Percentiles rank a stretch among this genome's conserved stretches.
Evolutionary conservation across 108 stramenopile genomes (phyloP).

Genomic region (Nannochloropsis oceanica): DNA sequence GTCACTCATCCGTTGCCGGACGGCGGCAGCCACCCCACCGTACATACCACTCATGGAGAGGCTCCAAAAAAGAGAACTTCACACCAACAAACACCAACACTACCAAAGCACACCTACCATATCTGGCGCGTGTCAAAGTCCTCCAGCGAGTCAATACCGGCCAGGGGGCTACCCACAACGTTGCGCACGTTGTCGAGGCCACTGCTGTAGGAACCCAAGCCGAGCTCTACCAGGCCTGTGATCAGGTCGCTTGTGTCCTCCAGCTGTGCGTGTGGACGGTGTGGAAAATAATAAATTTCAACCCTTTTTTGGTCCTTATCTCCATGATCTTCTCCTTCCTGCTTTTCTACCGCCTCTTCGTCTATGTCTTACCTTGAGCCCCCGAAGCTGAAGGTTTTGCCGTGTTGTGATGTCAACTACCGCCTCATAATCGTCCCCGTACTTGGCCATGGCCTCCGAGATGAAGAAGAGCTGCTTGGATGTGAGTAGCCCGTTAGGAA

Average conservation of each 20-base stretch:
- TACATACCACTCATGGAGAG: too few species aligned
- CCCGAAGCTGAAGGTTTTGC: slow-evolving; percentile 75
- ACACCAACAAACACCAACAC: too few species aligned
- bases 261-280: slow-evolving; percentile 23
- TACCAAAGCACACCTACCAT: background rate
- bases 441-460: slow-evolving; percentile 61
- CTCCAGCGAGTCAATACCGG: slow-evolving; percentile 74
- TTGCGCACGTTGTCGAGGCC: slow-evolving; percentile 72
- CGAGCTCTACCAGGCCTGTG: slow-evolving; percentile 59
- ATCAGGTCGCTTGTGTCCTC: slow-evolving; percentile 71
- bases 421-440: slow-evolving; percentile 52
- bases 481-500: slow-evolving; percentile 83
- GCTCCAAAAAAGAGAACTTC: too few species aligned
- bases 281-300: background rate
- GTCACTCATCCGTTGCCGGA: too few species aligned
- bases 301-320: background rate
- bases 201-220: slow-evolving; percentile 1
- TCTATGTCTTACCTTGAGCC: slow-evolving; percentile 36
- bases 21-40: too few species aligned
- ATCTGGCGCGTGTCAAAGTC: slow-evolving; percentile 63
- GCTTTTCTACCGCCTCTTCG: too few species aligned
- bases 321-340: background rate
- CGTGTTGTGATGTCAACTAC: slow-evolving; percentile 85
- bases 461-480: slow-evolving; percentile 70
- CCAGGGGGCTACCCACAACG: slow-evolving; percentile 77